Evolutionary conservation across 352 stramenopile genomes (phyloP).

Genomic region (Halophytophthora polymorphica): DNA sequence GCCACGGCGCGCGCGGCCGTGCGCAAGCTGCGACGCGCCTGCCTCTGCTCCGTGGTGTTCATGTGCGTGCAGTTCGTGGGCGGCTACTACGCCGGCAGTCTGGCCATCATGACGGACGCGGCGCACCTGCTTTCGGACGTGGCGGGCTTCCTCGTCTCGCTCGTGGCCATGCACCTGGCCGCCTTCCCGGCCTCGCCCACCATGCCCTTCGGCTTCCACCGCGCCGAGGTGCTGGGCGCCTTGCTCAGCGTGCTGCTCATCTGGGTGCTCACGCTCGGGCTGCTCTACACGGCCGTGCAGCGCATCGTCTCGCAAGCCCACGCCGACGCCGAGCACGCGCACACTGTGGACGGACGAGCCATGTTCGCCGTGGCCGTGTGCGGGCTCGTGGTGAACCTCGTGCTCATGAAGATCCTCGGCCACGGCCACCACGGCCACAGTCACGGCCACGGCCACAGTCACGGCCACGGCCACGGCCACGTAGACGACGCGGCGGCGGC

Average conservation of each 20-base stretch:
- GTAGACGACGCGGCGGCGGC: slow-evolving; percentile 23
- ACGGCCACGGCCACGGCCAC: slow-evolving; percentile 30
- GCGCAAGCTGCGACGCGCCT: slow-evolving; percentile 71
- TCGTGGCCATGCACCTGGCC: slow-evolving; percentile 79
- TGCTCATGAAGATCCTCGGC: slow-evolving; percentile 91
- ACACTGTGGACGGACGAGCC: slow-evolving; percentile 74
- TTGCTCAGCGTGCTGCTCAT: slow-evolving; percentile 94
- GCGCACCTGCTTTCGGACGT: slow-evolving; percentile 81
- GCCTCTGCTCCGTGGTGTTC: slow-evolving; percentile 89
- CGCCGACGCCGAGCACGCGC: slow-evolving; percentile 23
- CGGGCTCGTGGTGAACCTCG: slow-evolving; percentile 94
- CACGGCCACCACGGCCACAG: slow-evolving; percentile 66
- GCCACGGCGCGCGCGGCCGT: slow-evolving; percentile 31
- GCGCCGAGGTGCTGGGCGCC: slow-evolving; percentile 95
- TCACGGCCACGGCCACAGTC: slow-evolving; percentile 52
- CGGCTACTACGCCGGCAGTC: slow-evolving; percentile 90
- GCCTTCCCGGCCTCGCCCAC: slow-evolving; percentile 45
- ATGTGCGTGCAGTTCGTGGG: slow-evolving; percentile 95
- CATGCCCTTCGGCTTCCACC: slow-evolving; percentile 95
- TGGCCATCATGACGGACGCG: slow-evolving; percentile 94
- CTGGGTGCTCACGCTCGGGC: slow-evolving; percentile 89
- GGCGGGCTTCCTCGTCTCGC: slow-evolving; percentile 73
- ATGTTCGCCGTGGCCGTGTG: slow-evolving; percentile 95
- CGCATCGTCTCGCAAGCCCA: slow-evolving; percentile 58
- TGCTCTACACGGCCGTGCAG: slow-evolving; percentile 90